phyloP scores from a whole-genome alignment of 495 filamentous ascomycete species.

The Penicilliopsis zonata region DNA sequence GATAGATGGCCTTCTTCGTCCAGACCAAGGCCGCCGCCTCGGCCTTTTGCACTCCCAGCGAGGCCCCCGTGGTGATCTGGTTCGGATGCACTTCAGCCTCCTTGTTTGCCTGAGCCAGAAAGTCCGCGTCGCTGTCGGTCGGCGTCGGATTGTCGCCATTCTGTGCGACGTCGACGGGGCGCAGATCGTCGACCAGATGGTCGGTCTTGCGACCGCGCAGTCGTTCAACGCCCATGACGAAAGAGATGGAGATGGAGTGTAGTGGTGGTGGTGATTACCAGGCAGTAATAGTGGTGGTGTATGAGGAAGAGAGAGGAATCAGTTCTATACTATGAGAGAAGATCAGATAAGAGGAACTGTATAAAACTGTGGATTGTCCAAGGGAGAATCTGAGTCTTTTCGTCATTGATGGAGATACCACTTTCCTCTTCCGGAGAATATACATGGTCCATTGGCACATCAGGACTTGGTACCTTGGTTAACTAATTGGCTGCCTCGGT shows the following conservation, averaged over 20 bases:
- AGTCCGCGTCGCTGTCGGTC: background rate
- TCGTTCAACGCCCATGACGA: slow-evolving; percentile 12
- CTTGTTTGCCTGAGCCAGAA: slow-evolving; percentile 9
- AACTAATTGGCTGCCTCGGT: no score
- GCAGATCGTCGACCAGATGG: slow-evolving; percentile 4
- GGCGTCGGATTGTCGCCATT: no score
- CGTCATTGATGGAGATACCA: background rate
- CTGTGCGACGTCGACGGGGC: background rate
- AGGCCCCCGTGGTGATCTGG: slow-evolving; percentile 14
- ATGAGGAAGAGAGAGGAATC: background rate
- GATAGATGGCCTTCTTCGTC: slow-evolving; percentile 17
- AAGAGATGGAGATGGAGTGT: background rate
- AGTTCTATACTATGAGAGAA: background rate
- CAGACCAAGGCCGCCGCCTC: slow-evolving; percentile 33
- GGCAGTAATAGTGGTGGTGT: slow-evolving; percentile 2
- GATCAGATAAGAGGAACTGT: background rate
- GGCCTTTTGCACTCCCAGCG: slow-evolving; percentile 26
- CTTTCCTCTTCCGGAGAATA: no score
- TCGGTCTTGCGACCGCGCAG: slow-evolving; percentile 7
- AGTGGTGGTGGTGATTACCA: slow-evolving; percentile 31
- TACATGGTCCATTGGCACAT: no score
- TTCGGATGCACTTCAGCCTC: slow-evolving; percentile 11
- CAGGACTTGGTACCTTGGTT: no score
- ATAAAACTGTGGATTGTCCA: background rate
- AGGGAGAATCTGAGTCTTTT: background rate